Evolutionary conservation across 2,329 filamentous ascomycete genomes (phyloP).

Genomic region (Trichoderma koningii): DNA sequence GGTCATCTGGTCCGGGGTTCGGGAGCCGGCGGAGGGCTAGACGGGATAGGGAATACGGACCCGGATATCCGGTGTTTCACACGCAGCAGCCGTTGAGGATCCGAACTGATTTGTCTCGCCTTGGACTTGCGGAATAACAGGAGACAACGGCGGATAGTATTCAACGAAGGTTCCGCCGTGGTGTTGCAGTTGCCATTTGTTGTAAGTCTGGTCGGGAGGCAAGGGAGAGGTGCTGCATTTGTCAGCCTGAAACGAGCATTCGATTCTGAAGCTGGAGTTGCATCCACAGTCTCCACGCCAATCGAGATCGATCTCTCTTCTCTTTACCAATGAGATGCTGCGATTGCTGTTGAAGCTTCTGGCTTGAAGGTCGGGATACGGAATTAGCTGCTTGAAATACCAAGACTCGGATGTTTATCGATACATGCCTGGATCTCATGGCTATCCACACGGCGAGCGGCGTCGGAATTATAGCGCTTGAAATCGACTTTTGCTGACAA

Average conservation of each 20-base stretch:
- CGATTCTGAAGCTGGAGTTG: not conserved
- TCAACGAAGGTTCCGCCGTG: not conserved
- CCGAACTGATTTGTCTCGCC: not conserved
- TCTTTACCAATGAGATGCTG: not conserved
- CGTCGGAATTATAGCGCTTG: not conserved
- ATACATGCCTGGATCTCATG: not conserved
- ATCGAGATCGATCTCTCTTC: not conserved
- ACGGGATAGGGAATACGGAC: not conserved
- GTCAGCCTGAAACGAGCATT: not conserved
- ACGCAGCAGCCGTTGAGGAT: not conserved
- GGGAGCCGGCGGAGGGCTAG: not conserved
- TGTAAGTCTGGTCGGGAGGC: not conserved
- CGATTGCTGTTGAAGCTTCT: not conserved
- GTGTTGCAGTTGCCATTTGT: no score
- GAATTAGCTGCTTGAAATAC: not conserved
- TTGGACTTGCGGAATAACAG: not conserved
- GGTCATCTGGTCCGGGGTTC: slow-evolving; percentile 13
- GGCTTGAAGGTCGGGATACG: not conserved
- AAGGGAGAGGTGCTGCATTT: not conserved
- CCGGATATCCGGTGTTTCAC: not conserved
- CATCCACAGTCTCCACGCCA: not conserved
- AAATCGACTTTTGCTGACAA: not conserved
- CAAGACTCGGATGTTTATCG: not conserved
- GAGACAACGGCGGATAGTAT: not conserved
- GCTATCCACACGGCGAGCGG: not conserved